A percentile compares a stretch with the other conserved stretches of the same genome.
Evolutionary conservation across 768 basidiomycete genomes (phyloP).

Genomic region (Rhizopogon vinicolor): DNA sequence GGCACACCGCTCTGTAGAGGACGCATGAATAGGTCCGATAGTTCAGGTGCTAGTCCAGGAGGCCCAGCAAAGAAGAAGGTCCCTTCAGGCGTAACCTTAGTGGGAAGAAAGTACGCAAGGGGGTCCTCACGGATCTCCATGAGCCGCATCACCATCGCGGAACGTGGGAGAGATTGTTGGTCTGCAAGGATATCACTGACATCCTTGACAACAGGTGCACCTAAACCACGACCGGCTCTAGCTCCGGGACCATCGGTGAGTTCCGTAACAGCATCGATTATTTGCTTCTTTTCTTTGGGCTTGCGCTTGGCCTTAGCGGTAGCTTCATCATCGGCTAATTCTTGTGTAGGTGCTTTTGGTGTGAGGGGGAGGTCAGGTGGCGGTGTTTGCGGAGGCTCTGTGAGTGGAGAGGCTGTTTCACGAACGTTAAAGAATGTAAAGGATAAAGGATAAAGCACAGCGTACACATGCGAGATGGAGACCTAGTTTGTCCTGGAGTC

Average conservation of each 20-base stretch:
- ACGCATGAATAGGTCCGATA: conserved; percentile 81
- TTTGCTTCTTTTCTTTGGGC: conserved; percentile 75
- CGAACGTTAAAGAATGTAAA: conserved; percentile 5
- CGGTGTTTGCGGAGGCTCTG: conserved; percentile 73
- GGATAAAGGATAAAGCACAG: conserved; percentile 4
- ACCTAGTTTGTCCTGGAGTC: conserved; percentile 56
- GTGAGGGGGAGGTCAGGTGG: conserved; percentile 54
- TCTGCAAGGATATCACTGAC: conserved; percentile 72
- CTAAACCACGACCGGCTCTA: conserved; percentile 53
- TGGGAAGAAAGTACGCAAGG: conserved; percentile 80
- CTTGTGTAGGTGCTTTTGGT: conserved; percentile 41
- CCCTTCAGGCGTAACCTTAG: conserved; percentile 64
- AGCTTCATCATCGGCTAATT: conserved; percentile 34
- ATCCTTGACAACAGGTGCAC: conserved; percentile 47
- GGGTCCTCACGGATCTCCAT: conserved; percentile 85
- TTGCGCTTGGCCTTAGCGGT: conserved; percentile 43
- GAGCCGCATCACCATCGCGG: conserved; percentile 79
- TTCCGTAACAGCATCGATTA: conserved; percentile 89
- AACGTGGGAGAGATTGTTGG: conserved; percentile 83
- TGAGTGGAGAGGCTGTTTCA: conserved; percentile 65
- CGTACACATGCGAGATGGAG: conserved; percentile 68
- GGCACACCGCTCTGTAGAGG: conserved; percentile 47
- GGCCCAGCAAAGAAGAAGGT: conserved; percentile 82
- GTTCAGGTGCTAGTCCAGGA: conserved; percentile 75
- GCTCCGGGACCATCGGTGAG: conserved; percentile 60